These are phyloP conservation scores for Lyophyllum shimeji DNA, from an alignment of 768 basidiomycete genomes.

Conservation along the genomic window DNA sequence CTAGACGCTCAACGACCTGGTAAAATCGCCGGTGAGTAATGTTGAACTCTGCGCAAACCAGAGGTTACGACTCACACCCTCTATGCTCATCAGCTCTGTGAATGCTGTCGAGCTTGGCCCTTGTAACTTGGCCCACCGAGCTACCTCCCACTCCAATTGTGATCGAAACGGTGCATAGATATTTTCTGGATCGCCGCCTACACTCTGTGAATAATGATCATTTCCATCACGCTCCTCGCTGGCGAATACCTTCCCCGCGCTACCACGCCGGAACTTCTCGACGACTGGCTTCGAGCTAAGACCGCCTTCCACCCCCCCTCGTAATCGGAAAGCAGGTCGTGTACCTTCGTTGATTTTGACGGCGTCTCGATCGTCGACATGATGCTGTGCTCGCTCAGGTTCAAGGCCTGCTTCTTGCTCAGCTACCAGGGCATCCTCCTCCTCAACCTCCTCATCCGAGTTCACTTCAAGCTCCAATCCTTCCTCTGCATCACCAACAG, in stretches of 20 bases:
- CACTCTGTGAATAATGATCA: not conserved
- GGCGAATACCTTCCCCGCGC: too few species aligned
- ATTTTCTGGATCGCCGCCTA: constrained; percentile 7
- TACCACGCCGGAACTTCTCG: too few species aligned
- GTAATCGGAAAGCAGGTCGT: too few species aligned
- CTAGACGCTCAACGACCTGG: constrained; percentile 23
- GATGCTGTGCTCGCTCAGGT: not conserved
- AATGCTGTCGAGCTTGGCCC: constrained; percentile 36
- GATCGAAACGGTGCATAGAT: constrained; percentile 31
- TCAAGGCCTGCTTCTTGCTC: not conserved
- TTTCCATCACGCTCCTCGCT: too few species aligned
- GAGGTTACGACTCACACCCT: constrained; percentile 28
- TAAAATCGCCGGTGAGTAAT: constrained; percentile 2
- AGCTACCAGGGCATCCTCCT: not conserved
- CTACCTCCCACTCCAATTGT: constrained; percentile 38
- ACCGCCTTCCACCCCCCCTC: too few species aligned
- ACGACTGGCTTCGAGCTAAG: too few species aligned
- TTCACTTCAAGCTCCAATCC: too few species aligned
- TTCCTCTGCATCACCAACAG: too few species aligned
- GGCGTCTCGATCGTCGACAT: too few species aligned
- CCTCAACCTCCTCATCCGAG: not conserved
- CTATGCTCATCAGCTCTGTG: constrained; percentile 35
- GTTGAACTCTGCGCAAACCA: not conserved
- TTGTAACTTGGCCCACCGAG: constrained; percentile 35
- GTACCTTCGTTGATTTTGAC: not conserved